Conservation (phyloP, 306 rosid species). For the Myrica gale region DNA sequence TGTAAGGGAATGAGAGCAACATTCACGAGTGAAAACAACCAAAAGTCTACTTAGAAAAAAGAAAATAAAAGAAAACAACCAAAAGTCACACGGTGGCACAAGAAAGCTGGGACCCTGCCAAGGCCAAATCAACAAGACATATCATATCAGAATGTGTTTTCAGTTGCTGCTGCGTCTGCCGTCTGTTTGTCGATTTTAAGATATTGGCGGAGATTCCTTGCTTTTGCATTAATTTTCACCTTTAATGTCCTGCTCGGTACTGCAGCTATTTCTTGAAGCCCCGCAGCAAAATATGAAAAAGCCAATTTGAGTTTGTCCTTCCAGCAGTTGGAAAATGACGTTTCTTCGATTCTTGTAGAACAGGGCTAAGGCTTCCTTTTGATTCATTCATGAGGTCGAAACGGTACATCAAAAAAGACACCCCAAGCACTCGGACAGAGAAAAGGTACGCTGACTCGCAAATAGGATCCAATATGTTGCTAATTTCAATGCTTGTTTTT, state of each 20-base stretch:
- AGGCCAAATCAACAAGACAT: slow-evolving; percentile 29
- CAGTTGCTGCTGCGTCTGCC: slow-evolving; percentile 21
- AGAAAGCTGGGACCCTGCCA: slow-evolving; percentile 2
- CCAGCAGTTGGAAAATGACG: not conserved
- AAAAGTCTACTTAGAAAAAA: too few species aligned
- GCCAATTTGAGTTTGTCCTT: not conserved
- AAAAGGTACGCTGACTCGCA: not conserved
- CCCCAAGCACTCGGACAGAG: not conserved
- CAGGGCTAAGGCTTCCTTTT: not conserved
- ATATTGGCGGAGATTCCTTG: slow-evolving; percentile 26
- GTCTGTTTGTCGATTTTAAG: slow-evolving; percentile 29
- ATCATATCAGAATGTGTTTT: slow-evolving; percentile 28
- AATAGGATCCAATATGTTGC: not conserved
- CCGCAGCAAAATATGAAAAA: slow-evolving; percentile 10
- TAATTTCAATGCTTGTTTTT: not conserved
- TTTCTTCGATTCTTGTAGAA: not conserved
- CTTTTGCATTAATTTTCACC: not conserved
- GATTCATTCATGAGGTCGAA: not conserved
- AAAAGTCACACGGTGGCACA: slow-evolving; percentile 1
- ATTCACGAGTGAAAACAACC: slow-evolving; percentile 10
- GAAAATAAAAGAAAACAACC: slow-evolving; percentile 18
- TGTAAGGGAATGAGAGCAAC: slow-evolving; percentile 20
- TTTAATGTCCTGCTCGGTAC: not conserved
- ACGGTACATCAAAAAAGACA: not conserved
- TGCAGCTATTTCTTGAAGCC: not conserved